Base-by-base conservation (phyloP, 345 rosid species). In the Eucalyptus tenuipes region DNA sequence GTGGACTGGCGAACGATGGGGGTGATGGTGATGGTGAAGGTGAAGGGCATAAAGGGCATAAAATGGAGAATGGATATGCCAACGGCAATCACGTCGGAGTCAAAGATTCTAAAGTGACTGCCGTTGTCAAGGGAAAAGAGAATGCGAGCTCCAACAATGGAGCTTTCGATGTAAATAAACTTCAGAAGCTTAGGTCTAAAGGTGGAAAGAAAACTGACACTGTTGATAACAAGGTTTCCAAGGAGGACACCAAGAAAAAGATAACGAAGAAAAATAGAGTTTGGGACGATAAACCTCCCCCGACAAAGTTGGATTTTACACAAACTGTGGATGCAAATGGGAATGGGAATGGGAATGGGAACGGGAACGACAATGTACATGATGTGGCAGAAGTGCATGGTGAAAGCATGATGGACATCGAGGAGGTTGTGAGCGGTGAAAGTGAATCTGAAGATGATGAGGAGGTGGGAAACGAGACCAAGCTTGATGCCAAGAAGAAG, bases 321-420 rank as follows among this genome's bases (percentile, higher is more conserved):
- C 96, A 94, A 92, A 95, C 95, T 57, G 92, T 91, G 25, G 96
- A 89, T 86, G 95, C 89, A 89, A 95, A 93, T 86, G 68, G 66
- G 66, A 59, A 59, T 50, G 94, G 95, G n/a, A n/a, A n/a, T n/a
- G n/a, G n/a, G n/a, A 95, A 93, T 86, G 68, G 66, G 66, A 59
- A 59, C 17, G 94, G 95, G 88, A 89, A 88, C 89, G 94, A 90
- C 89, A 93, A 92, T 88, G 85, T 94, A 40, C 95, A 94, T 49
- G 94, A 92, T 88, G 95, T 93, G 93, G 95, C 94, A 90, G 96
- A 97, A 90, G 94, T 94, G 92, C 96, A 94, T 86, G 99, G 99
- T 85, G 97, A 95, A 91, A 98, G 99, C 93, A 96, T 98, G 99
- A 98, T 98, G 99, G 99, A 98, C 88, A 91, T 95, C 87, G 99